Conservation (phyloP, 2,329 filamentous ascomycete species). For the Scleromitrula shiraiana region DNA sequence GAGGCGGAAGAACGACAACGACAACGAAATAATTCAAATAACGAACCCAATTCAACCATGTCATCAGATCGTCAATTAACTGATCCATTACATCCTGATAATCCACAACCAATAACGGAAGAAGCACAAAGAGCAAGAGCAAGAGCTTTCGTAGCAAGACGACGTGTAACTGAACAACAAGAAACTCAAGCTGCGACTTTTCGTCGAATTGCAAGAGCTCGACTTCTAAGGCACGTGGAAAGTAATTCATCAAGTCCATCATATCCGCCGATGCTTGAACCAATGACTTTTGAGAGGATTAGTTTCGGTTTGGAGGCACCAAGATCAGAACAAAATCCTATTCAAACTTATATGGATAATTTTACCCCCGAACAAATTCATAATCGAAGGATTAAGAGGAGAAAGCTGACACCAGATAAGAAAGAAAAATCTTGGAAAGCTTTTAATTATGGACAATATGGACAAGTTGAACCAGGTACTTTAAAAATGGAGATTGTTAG, state of each 20-base stretch:
- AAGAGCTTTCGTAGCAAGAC: conserved; percentile 25
- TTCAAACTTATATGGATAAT: too few species aligned
- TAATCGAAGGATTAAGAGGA: conserved; percentile 53
- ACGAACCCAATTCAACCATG: background rate
- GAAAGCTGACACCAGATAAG: conserved; percentile 61
- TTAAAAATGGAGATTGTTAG: conserved; percentile 82
- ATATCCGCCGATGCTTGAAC: too few species aligned
- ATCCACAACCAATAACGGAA: background rate
- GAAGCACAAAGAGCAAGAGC: too few species aligned
- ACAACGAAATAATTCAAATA: background rate
- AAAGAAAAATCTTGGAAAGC: conserved; percentile 39
- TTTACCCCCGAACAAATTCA: too few species aligned
- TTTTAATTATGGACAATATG: conserved; percentile 77
- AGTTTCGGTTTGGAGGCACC: too few species aligned
- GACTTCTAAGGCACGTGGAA: too few species aligned
- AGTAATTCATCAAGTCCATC: too few species aligned
- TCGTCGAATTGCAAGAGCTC: too few species aligned
- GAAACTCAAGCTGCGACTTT: too few species aligned
- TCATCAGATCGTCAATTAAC: conserved; percentile 1
- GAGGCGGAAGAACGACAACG: background rate
- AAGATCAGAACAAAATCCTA: too few species aligned
- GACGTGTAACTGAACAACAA: too few species aligned
- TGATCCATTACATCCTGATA: background rate
- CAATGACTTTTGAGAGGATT: too few species aligned
- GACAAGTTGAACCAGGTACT: conserved; percentile 75